Evolutionary conservation across 768 basidiomycete species (phyloP).

Genomic region (Fomitopsis serialis): DNA sequence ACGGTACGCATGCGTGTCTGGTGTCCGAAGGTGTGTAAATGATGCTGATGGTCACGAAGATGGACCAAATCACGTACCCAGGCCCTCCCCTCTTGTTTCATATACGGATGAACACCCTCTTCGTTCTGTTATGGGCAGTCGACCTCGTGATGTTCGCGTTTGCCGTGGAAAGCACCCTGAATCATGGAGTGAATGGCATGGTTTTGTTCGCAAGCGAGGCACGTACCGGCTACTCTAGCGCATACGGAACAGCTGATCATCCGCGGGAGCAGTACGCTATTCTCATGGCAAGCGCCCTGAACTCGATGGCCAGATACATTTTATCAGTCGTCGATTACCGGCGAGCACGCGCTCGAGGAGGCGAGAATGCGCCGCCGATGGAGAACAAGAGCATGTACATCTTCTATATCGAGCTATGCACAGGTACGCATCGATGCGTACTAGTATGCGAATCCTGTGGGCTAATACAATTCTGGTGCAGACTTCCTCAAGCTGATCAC

Average conservation of each 20-base stretch:
- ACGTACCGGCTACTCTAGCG: constrained; percentile 18
- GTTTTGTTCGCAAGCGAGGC: constrained; percentile 95
- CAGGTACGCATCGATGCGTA: constrained; percentile 49
- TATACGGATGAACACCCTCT: constrained; percentile 70
- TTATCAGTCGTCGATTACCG: constrained; percentile 80
- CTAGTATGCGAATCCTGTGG: constrained; percentile 1
- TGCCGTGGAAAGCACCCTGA: constrained; percentile 74
- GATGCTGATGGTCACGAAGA: constrained; percentile 42
- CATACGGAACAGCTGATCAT: not conserved
- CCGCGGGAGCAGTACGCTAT: constrained; percentile 70
- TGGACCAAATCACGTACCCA: constrained; percentile 93
- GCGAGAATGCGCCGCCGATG: constrained; percentile 87
- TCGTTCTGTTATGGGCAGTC: constrained; percentile 65
- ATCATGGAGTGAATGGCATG: constrained; percentile 82
- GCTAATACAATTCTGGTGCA: constrained; percentile 26
- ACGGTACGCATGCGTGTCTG: constrained; percentile 53
- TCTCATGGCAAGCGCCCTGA: constrained; percentile 73
- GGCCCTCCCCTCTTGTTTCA: constrained; percentile 83
- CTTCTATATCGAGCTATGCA: constrained; percentile 89
- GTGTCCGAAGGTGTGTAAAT: constrained; percentile 1
- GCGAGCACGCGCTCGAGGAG: constrained; percentile 70
- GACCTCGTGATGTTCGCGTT: constrained; percentile 77
- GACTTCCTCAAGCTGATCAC: constrained; percentile 92
- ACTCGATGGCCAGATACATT: constrained; percentile 76
- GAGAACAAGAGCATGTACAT: constrained; percentile 97